phyloP scores from a whole-genome alignment of 345 rosid species.

The Lepidium sativum region DNA sequence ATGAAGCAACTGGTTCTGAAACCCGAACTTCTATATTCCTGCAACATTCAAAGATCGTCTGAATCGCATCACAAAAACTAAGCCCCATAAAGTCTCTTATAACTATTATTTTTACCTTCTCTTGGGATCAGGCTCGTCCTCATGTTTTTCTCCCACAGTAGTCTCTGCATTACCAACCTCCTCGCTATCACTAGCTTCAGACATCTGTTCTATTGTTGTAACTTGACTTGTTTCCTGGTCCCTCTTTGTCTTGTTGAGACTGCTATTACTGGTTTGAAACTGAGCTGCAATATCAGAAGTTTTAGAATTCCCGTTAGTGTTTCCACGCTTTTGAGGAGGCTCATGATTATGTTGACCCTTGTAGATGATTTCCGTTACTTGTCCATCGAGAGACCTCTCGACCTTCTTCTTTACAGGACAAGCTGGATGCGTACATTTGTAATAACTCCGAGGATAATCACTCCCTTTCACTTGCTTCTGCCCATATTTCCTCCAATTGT shows the following conservation, averaged over 20 bases:
- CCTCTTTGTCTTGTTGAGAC: conserved; percentile 23
- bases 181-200: conserved; percentile 59
- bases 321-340: conserved; percentile 53
- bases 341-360: conserved; percentile 75
- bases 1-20: conserved; percentile 39
- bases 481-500: conserved; percentile 89
- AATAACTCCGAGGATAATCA: conserved; percentile 75
- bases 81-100: neutral
- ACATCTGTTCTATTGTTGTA: conserved; percentile 37
- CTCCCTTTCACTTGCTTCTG: conserved; percentile 90
- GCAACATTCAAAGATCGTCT: conserved; percentile 16
- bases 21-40: conserved; percentile 46
- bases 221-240: conserved; percentile 60
- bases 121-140: conserved; percentile 62
- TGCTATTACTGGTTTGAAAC: conserved; percentile 6
- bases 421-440: conserved; percentile 59
- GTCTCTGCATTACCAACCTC: conserved; percentile 50
- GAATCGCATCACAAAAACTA: neutral
- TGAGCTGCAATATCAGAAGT: conserved; percentile 4
- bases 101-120: conserved; percentile 37
- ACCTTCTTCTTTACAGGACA: conserved; percentile 90
- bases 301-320: conserved; percentile 31
- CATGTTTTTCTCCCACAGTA: conserved; percentile 35
- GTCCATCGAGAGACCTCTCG: conserved; percentile 69
- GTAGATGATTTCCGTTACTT: conserved; percentile 76